These are phyloP conservation scores for Beauveria scarabaeidicola DNA, from an alignment of 2,329 filamentous ascomycete genomes.

Conservation along the genomic window DNA sequence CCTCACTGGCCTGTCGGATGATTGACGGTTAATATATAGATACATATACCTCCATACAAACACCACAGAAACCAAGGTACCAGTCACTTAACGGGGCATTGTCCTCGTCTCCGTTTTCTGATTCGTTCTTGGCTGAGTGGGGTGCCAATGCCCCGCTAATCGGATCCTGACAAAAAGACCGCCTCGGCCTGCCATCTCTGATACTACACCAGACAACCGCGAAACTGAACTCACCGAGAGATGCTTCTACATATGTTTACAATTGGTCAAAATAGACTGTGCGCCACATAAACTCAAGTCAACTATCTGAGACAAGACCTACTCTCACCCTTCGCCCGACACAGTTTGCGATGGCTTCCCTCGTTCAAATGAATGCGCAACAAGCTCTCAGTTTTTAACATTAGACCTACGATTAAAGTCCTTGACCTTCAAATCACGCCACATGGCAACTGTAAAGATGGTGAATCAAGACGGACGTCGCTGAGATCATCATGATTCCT, in stretches of 20 bases:
- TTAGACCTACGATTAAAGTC: not conserved
- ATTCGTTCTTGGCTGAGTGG: not conserved
- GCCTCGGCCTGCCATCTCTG: no score
- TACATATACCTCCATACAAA: not conserved
- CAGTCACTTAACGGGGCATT: no score
- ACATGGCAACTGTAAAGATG: not conserved
- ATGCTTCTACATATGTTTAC: no score
- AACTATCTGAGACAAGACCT: no score
- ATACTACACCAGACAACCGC: no score
- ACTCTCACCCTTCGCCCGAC: no score
- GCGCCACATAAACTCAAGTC: no score
- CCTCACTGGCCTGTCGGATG: not conserved
- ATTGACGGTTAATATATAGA: not conserved
- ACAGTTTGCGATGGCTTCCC: no score
- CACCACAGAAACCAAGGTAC: not conserved
- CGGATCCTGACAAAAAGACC: no score
- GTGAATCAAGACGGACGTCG: not conserved
- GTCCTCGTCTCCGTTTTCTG: not conserved
- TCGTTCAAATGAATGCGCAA: not conserved
- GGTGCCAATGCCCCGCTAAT: not conserved
- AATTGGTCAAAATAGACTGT: no score
- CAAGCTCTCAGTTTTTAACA: not conserved
- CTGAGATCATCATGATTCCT: conserved; percentile 6
- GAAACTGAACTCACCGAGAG: no score
- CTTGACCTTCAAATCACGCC: conserved; percentile 7